phyloP scores from a whole-genome alignment of 805 yeast species.

The Saturnispora sanitii region DNA sequence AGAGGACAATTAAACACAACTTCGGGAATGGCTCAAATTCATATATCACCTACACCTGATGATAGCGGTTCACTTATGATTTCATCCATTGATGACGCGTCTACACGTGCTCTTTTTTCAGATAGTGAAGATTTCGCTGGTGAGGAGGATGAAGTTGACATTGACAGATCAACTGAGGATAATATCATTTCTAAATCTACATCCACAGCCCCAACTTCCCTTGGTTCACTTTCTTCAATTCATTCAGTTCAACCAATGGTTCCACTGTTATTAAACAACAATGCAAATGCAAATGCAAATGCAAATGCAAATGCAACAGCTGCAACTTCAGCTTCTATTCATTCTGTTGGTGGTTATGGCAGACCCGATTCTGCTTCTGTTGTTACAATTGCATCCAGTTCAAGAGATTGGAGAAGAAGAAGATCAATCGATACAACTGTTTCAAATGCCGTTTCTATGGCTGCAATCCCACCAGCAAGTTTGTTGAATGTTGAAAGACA shows the following conservation, averaged over 20 bases:
- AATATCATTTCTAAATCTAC: not conserved
- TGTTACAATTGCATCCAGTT: conserved; percentile 27
- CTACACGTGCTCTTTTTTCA: conserved; percentile 1
- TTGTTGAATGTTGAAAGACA: not conserved
- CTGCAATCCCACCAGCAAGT: conserved; percentile 69
- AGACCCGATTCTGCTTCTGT: conserved; percentile 24
- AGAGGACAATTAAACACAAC: too few relatives aligned
- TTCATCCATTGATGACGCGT: not conserved
- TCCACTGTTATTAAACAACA: too few relatives aligned
- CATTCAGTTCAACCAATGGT: too few relatives aligned
- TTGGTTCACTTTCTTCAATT: not conserved
- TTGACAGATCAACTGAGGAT: too few relatives aligned
- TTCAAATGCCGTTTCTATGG: conserved; percentile 32
- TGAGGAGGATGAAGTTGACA: not conserved
- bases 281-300: not conserved
- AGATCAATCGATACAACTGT: conserved; percentile 41
- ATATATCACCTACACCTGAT: too few relatives aligned
- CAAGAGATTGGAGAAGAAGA: conserved; percentile 24
- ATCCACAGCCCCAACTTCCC: conserved; percentile 5
- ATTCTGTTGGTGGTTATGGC: not conserved
- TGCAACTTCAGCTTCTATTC: not conserved
- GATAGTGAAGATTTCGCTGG: conserved; percentile 2
- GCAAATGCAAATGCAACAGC: not conserved
- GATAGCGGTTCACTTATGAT: not conserved
- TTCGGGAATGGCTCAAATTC: too few relatives aligned